Base-by-base conservation (phyloP, 345 rosid genomes). In the Hypericum perforatum region DNA sequence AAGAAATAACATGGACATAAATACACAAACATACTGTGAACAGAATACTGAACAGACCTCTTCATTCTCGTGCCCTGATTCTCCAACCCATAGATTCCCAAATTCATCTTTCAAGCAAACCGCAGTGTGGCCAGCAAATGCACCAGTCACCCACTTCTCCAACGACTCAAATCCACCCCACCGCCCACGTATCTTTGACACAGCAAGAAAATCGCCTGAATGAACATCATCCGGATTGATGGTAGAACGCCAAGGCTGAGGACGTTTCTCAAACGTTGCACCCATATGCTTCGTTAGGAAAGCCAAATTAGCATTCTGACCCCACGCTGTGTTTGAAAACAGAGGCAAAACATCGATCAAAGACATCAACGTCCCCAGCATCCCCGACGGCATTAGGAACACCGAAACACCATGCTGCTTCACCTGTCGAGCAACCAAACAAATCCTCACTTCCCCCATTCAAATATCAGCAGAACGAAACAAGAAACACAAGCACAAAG, bases 161-260 rank as follows among this genome's bases (percentile, higher is more conserved):
- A 92, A 72, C 0, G 96, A 78, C 83, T 92, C 97, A 76, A 92
- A 92, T 43, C 95, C 98, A 60, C 98, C 95, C 98, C 98, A 92
- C 45, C 98, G 76, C 51, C 97, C 97, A 60, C 94, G 78, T 46
- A 92, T 88, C 84, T 92, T 92, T 11, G 98, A 92, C 41, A 88
- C 70, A 0, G 95, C 95, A 68, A 92, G 76, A 72, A 92, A 92
- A 64, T 92, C 95, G 6, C 98, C 98, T 39, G 91, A 74, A 52
- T 84, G 82, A 59, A 92, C 89, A 64, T 92, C 95, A 32, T 78
- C 82, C 0, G 95, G 89, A 55, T 80, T 78, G 16, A 92, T 77
- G 0, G 53, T 71, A 5, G 80, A 45, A 43, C 49, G 47, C 95
- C 97, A 92, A 43, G 98, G 97, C 55, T 77, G 70, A 69, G 85